phyloP scores from a whole-genome alignment of 2,329 filamentous ascomycete species.

The Aspergillus glaucus region DNA sequence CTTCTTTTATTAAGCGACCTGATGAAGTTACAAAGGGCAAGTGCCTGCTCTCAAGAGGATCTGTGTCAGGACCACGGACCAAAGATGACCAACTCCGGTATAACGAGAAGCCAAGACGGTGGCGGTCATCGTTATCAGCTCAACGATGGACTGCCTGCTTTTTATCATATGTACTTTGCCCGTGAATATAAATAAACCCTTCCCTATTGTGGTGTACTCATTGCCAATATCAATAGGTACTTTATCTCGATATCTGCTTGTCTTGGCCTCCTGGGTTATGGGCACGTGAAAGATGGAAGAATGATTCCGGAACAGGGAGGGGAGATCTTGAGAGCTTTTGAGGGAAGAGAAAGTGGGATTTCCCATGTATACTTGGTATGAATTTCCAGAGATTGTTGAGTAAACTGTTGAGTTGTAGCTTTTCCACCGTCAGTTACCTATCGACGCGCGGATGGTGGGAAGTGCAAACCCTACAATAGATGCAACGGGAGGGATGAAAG shows the following conservation, averaged over 20 bases:
- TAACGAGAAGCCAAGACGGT: not conserved
- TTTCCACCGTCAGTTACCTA: not conserved
- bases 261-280: no score
- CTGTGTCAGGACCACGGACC: not conserved
- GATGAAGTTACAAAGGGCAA: constrained; percentile 23
- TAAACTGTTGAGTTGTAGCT: constrained; percentile 16
- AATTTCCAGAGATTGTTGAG: constrained; percentile 10
- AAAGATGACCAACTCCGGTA: not conserved
- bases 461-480: constrained; percentile 6
- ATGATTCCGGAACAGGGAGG: no score
- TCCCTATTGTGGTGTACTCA: no score
- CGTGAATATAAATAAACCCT: no score
- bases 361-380: constrained; percentile 13
- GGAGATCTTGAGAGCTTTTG: not conserved
- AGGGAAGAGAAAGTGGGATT: not conserved
- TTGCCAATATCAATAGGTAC: no score
- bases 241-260: no score
- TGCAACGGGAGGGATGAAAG: constrained; percentile 11
- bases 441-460: not conserved
- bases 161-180: not conserved
- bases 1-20: constrained; percentile 28
- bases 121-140: not conserved
- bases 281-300: no score
- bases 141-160: not conserved
- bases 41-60: constrained; percentile 16